These are phyloP conservation scores for Isoetes taiwanensis DNA, from an alignment of 75 land plant species.

Conservation along the genomic window DNA sequence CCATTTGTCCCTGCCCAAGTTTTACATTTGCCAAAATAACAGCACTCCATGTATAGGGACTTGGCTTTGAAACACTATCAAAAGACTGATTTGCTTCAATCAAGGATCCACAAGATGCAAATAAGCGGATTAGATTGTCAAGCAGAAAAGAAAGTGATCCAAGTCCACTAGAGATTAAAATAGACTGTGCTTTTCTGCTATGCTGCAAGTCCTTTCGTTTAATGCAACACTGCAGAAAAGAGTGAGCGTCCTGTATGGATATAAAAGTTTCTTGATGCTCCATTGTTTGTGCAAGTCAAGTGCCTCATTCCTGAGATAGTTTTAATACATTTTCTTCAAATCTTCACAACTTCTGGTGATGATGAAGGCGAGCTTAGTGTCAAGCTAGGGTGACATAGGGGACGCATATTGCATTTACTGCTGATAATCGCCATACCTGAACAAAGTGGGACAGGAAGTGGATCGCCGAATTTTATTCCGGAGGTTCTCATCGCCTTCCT, in stretches of 20 bases:
- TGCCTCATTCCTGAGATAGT: too few relatives aligned
- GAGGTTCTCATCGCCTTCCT: too few relatives aligned
- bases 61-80: neutral
- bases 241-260: neutral
- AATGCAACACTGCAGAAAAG: neutral
- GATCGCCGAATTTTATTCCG: too few relatives aligned
- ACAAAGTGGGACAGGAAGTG: too few relatives aligned
- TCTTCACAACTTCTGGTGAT: too few relatives aligned
- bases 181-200: neutral
- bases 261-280: too few relatives aligned
- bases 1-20: neutral
- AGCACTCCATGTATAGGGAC: neutral
- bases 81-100: slow-evolving; percentile 1
- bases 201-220: neutral
- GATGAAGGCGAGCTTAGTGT: too few relatives aligned
- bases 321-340: too few relatives aligned
- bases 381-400: too few relatives aligned
- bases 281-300: too few relatives aligned
- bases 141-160: neutral
- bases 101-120: slow-evolving; percentile 4
- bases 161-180: neutral
- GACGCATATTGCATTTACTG: too few relatives aligned
- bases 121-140: slow-evolving; percentile 5
- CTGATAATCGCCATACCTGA: too few relatives aligned
- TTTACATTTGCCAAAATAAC: neutral